phyloP scores from a whole-genome alignment of 805 yeast species.

The Sugiyamaella floridensis region DNA sequence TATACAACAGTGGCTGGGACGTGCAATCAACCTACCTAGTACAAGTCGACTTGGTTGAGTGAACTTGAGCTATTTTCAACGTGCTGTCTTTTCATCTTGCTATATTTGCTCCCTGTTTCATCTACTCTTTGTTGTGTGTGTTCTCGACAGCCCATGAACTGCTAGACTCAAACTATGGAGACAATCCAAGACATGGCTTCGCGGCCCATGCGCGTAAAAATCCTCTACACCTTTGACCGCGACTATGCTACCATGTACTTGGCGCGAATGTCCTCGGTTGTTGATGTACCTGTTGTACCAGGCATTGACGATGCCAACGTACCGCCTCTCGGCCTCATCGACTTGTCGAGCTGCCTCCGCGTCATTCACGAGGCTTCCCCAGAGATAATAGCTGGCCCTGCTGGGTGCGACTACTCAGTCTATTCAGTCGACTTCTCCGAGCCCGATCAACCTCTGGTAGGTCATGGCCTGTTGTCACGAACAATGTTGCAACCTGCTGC shows the following conservation, averaged over 20 bases:
- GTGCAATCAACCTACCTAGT: no score
- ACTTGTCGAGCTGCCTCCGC: slow-evolving; percentile 28
- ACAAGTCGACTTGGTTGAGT: no score
- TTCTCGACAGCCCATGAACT: background rate
- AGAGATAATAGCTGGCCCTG: slow-evolving; percentile 29
- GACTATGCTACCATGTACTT: slow-evolving; percentile 29
- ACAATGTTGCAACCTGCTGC: slow-evolving; percentile 2
- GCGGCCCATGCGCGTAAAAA: slow-evolving; percentile 27
- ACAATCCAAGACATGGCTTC: slow-evolving; percentile 9
- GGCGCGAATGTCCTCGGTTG: slow-evolving; percentile 25
- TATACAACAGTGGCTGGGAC: no score
- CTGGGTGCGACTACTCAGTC: slow-evolving; percentile 31
- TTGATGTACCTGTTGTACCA: slow-evolving; percentile 23
- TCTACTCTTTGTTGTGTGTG: background rate
- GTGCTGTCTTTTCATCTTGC: background rate
- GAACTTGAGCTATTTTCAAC: background rate
- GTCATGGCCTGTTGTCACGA: slow-evolving; percentile 34
- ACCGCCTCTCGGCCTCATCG: slow-evolving; percentile 28
- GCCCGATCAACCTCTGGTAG: slow-evolving; percentile 33
- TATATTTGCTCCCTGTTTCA: background rate
- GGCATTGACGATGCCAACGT: slow-evolving; percentile 16
- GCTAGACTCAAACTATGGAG: background rate
- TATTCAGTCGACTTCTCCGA: slow-evolving; percentile 36
- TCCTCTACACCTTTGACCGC: slow-evolving; percentile 33
- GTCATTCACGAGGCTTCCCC: slow-evolving; percentile 32